Base-by-base conservation (phyloP, 208 protist genomes). In the Acanthamoeba royreba region DNA sequence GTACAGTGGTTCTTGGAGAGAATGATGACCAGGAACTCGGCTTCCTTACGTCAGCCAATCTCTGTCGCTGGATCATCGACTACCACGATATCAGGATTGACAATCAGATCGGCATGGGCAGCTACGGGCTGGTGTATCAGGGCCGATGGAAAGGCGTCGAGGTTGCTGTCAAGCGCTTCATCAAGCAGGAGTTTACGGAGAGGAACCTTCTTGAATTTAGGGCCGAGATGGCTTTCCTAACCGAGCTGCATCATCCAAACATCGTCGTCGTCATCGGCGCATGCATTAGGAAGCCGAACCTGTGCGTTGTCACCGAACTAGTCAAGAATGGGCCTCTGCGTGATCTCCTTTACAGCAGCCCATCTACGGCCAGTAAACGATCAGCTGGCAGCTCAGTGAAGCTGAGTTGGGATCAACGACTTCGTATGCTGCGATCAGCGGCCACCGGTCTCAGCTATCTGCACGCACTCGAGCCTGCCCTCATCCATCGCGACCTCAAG, bases 141-240 rank as follows among this genome's bases (percentile, higher is more conserved):
- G 81, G 22, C 22, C 28, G 15, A 35, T 89, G 81, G 81, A 89
- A 89, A 35, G 81, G 81, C 42, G 38, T 89, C 31, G 81, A 89
- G 31, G 81, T 89, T 55, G 81, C 81, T 11, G 81, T 89, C 28
- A 89, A 89, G 52, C 28, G 31, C 15, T 89, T 89, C 81, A 89
- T 63, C 43, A 89, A 89, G 22, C 81, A 89, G 81, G 25, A 89
- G 42, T 47, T 89, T 22, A 43, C 25, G 33, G 81, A 89, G 42
- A 19, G 49, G 40, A 9, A n/a, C 22, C 28, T 89, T 11, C 40
- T 89, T n/a, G 81, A 63, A 47, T 89, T 89, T 47, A 38, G 52
- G 4, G 42, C 53, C 42, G 83, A 90, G 28, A 45, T 45, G 3
- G 53, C 49, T 45, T 90, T 90, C 42, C 83, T 90, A n/a, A 28